These are phyloP conservation scores for Viridothelium virens DNA, from an alignment of 495 filamentous ascomycete genomes.

Conservation along the genomic window DNA sequence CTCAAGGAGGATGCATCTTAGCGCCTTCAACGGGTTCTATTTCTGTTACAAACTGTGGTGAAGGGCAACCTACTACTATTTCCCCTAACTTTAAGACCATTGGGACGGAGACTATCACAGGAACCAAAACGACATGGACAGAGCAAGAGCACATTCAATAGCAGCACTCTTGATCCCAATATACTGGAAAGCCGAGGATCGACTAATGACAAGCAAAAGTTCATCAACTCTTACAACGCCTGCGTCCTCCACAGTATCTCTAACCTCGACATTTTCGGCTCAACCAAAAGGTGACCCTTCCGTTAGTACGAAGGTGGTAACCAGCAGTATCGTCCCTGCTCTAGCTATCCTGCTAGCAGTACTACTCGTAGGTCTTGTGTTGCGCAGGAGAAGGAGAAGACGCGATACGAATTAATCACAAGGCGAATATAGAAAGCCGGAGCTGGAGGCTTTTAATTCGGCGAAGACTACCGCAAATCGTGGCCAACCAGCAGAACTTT, in stretches of 20 bases:
- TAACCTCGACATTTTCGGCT: too few species aligned
- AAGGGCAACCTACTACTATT: neutral
- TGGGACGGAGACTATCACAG: neutral
- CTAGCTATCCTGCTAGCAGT: too few species aligned
- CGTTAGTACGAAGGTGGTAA: too few species aligned
- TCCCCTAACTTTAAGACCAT: neutral
- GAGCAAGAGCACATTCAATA: neutral
- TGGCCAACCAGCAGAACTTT: neutral
- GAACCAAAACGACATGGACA: neutral
- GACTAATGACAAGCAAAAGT: neutral
- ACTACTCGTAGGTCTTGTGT: too few species aligned
- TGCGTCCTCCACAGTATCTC: too few species aligned
- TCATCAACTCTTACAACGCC: neutral
- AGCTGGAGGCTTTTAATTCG: neutral
- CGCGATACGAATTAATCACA: too few species aligned
- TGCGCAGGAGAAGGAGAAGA: too few species aligned
- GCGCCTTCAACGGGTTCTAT: neutral
- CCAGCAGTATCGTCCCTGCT: too few species aligned
- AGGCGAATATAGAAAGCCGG: neutral
- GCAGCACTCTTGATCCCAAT: neutral
- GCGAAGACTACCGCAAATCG: neutral
- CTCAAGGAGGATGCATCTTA: neutral
- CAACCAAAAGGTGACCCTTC: too few species aligned
- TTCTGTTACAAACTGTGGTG: neutral
- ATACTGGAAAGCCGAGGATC: neutral